A percentile compares a stretch with the other conserved stretches of the same genome.
Conservation (phyloP, 257 asterid genomes). For the Gentiana macrophylla region DNA sequence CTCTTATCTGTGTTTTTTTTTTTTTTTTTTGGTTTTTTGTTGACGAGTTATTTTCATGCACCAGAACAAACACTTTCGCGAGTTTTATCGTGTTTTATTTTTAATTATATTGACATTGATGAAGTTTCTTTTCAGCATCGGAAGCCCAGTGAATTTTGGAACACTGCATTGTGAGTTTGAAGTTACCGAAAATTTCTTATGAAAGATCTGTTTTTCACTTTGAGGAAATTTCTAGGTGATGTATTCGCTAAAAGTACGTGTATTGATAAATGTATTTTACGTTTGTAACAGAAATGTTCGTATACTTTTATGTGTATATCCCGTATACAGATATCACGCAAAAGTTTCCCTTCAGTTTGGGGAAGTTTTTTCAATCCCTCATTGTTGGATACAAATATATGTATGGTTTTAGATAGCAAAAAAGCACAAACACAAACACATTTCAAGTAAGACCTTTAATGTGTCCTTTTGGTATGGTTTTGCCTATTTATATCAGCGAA, state of each 20-base stretch:
- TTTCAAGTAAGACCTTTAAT: too few relatives aligned
- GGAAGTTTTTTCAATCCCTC: background rate
- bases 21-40: background rate
- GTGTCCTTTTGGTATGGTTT: too few relatives aligned
- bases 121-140: constrained; percentile 43
- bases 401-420: background rate
- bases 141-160: constrained; percentile 68
- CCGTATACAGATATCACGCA: too few relatives aligned
- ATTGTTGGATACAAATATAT: background rate
- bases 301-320: too few relatives aligned
- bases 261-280: background rate
- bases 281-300: too few relatives aligned
- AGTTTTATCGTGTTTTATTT: too few relatives aligned
- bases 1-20: background rate
- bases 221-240: too few relatives aligned
- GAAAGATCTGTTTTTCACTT: too few relatives aligned
- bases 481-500: too few relatives aligned
- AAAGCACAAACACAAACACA: too few relatives aligned
- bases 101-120: background rate
- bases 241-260: too few relatives aligned
- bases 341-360: background rate
- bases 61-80: background rate
- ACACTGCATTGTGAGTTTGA: constrained; percentile 23
- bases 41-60: background rate
- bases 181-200: background rate